phyloP scores from a whole-genome alignment of 148 eudicot species.

The Rhododendron kiyosumense region DNA sequence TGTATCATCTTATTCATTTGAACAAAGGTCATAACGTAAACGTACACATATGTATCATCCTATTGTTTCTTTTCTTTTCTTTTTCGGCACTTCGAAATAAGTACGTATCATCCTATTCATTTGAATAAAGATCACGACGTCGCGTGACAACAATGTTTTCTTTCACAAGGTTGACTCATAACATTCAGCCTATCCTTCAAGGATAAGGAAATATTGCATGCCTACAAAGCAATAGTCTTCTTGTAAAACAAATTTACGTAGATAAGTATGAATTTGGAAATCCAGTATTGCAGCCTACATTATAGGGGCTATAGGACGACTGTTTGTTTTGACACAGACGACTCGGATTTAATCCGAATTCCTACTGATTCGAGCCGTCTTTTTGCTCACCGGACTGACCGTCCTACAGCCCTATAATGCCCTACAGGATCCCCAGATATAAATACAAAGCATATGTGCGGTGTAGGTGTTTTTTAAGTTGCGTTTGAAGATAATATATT shows the following conservation, averaged over 20 bases:
- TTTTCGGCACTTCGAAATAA: too few species aligned
- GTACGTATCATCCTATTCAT: too few species aligned
- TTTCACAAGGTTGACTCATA: not conserved
- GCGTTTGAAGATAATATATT: not conserved
- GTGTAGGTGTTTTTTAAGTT: not conserved
- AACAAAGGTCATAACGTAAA: not conserved
- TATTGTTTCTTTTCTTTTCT: too few species aligned
- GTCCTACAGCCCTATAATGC: too few species aligned
- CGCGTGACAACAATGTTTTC: not conserved
- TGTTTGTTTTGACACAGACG: too few species aligned
- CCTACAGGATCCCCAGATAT: too few species aligned
- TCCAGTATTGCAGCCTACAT: too few species aligned
- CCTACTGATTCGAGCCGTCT: too few species aligned
- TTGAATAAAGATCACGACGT: not conserved
- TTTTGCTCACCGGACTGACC: too few species aligned
- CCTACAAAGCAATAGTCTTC: not conserved
- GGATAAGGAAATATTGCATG: not conserved
- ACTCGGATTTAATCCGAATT: too few species aligned
- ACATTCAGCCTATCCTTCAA: not conserved
- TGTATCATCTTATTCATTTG: not conserved
- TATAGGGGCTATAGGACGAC: too few species aligned
- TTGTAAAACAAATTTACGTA: not conserved
- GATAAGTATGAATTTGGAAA: not conserved
- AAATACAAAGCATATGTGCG: not conserved
- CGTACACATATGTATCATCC: too few species aligned